Evolutionary conservation across 257 asterid genomes (phyloP), one percentile per base, ranked within the genome.

Genomic region (Ilex aquifolium): DNA sequence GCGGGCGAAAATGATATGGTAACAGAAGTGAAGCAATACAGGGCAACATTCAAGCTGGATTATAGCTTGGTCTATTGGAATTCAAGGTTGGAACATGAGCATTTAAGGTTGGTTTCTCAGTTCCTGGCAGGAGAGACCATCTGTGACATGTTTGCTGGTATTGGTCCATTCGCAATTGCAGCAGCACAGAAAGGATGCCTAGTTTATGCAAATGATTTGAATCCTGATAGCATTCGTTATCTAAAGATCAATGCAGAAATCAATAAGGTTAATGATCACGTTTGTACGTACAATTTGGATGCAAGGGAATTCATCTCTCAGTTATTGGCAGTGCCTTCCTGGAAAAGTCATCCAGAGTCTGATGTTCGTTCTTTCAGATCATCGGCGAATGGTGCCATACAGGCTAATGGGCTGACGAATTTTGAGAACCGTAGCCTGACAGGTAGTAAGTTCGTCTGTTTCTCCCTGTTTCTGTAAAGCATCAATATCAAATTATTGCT

Each of bases 91-190:
- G 98, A 91, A 62, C 95, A 91, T 57, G 98, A 91, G 74, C 98
- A 91, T 65, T n/a, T 85, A 40, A 83, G 98, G 76, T 71, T 91
- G 56, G 76, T 86, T 69, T 86, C 96, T 0, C 67, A 79, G 70
- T 91, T 91, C 80, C 77, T 60, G 78, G 64, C 82, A 3, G 95
- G 95, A 64, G 90, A 91, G 71, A 69, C 77, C 44, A 66, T 91
- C 56, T 91, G 95, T 60, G 98, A 91, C 68, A 88, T 91, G 96
- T 91, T 91, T 88, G 78, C 98, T 10, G 98, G 95, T 62, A 83
- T 88, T 69, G 98, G 98, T 66, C 98, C 98, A 32, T 91, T 91
- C 68, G 91, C 83, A 66, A 85, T 92, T 78, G 97, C 99, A 51
- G 99, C 99, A 15, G 94, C 97, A 56, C 97, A 85, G 66, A 92